Base-by-base conservation (phyloP, 139 green algal species). In the Pseudopediastrum boryanum region DNA sequence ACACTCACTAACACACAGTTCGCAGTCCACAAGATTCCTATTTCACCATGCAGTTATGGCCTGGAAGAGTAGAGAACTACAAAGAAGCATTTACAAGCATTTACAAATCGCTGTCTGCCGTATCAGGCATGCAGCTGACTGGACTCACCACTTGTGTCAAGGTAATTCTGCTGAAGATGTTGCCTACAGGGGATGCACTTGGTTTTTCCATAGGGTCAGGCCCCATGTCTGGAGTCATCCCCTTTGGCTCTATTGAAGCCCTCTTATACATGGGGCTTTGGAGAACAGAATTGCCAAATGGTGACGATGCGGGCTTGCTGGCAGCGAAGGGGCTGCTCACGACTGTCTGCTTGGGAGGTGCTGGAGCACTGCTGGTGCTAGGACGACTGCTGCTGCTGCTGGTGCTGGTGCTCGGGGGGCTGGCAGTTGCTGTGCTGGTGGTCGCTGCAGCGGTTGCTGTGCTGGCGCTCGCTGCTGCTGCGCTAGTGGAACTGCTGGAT, bases 91-190 rank as follows among this genome's bases (percentile, higher is more conserved):
- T n/a, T n/a, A n/a, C n/a, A n/a, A n/a, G n/a, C n/a, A n/a, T n/a
- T n/a, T n/a, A n/a, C n/a, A n/a, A n/a, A n/a, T n/a, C n/a, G n/a
- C n/a, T n/a, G n/a, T n/a, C n/a, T n/a, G n/a, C n/a, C n/a, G n/a
- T n/a, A n/a, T n/a, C n/a, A n/a, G n/a, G n/a, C n/a, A n/a, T n/a
- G n/a, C n/a, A n/a, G n/a, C n/a, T n/a, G n/a, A n/a, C n/a, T n/a
- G n/a, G 9, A 66, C 87, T 80, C 75, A 94, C 87, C 65, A 95
- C 81, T 85, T 96, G 92, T 5, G 82, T 92, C 1, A 94, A 31
- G 1, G 89, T 94, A 61, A 96, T 94, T 64, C 70, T 83, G 62
- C 85, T 79, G 12, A 91, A 13, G 25, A 89, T 63, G 61, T 77
- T 84, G 36, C 74, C 74, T 48, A 44, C 33, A 10, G 61, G 50